phyloP scores from a whole-genome alignment of 108 stramenopile species.

The Schizochytrium sp. region DNA sequence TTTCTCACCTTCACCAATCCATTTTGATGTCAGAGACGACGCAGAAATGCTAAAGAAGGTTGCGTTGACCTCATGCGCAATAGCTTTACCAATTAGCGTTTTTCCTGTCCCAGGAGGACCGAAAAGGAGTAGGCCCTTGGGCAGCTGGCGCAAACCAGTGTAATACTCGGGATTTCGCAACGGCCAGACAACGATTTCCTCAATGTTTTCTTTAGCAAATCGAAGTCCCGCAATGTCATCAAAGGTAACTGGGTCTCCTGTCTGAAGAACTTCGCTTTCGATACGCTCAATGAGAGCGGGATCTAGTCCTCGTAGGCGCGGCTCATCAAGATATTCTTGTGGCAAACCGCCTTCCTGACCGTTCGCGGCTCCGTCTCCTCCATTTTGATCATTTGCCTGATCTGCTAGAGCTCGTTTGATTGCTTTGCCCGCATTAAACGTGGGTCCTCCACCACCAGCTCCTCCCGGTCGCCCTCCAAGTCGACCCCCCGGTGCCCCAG shows the following conservation, averaged over 20 bases:
- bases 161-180: slow-evolving; percentile 93
- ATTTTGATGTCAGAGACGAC: slow-evolving; percentile 97
- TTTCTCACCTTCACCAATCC: slow-evolving; percentile 99
- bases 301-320: slow-evolving; percentile 52
- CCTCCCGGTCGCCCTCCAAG: not conserved
- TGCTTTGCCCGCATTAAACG: slow-evolving; percentile 34
- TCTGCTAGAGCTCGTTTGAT: slow-evolving; percentile 41
- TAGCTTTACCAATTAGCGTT: slow-evolving; percentile 98
- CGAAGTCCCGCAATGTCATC: slow-evolving; percentile 89
- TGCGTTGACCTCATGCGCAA: slow-evolving; percentile 94
- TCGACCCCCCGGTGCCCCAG: not conserved
- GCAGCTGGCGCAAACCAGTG: slow-evolving; percentile 87
- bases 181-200: slow-evolving; percentile 90
- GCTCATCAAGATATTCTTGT: slow-evolving; percentile 47
- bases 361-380: not conserved
- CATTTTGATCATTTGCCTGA: not conserved
- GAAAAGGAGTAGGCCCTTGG: slow-evolving; percentile 87
- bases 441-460: not conserved
- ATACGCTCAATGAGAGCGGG: slow-evolving; percentile 84
- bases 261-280: slow-evolving; percentile 85
- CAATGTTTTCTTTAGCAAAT: slow-evolving; percentile 87
- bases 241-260: slow-evolving; percentile 83
- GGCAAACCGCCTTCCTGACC: slow-evolving; percentile 13
- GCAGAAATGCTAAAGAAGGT: slow-evolving; percentile 98
- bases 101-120: slow-evolving; percentile 90